phyloP scores from a whole-genome alignment of 176 grass and related monocot species.

The Zoysia pacifica region DNA sequence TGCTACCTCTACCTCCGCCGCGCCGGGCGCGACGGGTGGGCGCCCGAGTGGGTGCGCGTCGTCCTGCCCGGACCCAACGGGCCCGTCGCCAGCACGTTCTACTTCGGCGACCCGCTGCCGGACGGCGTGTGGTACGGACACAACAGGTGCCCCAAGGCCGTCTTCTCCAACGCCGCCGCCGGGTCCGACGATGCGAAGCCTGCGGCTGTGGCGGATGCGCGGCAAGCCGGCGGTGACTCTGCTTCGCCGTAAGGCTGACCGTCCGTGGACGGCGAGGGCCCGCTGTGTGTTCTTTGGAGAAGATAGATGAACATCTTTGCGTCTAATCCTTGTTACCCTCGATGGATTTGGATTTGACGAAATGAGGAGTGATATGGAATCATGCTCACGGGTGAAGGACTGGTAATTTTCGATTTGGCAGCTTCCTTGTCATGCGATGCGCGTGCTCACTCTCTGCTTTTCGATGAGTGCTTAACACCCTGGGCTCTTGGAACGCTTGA shows the following conservation, averaged over 20 bases:
- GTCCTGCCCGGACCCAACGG: slow-evolving; percentile 35
- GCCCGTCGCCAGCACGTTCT: slow-evolving; percentile 45
- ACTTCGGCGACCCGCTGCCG: slow-evolving; percentile 62
- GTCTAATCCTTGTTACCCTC: not conserved
- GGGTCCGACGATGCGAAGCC: not conserved
- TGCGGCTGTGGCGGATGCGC: not conserved
- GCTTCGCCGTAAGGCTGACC: not conserved
- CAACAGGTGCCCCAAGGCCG: slow-evolving; percentile 56
- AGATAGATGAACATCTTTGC: not conserved
- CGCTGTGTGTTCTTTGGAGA: not conserved
- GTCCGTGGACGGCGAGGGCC: not conserved
- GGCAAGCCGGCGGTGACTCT: not conserved
- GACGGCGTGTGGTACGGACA: slow-evolving; percentile 78
- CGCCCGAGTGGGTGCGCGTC: slow-evolving; percentile 71
- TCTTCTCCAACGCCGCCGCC: not conserved
- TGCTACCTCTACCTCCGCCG: slow-evolving; percentile 90
- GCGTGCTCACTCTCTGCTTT: no score
- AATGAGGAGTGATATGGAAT: not conserved
- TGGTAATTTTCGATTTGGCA: no score
- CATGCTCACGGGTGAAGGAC: no score
- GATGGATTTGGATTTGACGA: not conserved
- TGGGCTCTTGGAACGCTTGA: no score
- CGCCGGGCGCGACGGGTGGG: slow-evolving; percentile 67
- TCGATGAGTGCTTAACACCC: no score
- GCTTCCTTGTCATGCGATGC: no score